Conservation (phyloP, 345 rosid genomes). For the thale cress (Arabidopsis thaliana) region DNA sequence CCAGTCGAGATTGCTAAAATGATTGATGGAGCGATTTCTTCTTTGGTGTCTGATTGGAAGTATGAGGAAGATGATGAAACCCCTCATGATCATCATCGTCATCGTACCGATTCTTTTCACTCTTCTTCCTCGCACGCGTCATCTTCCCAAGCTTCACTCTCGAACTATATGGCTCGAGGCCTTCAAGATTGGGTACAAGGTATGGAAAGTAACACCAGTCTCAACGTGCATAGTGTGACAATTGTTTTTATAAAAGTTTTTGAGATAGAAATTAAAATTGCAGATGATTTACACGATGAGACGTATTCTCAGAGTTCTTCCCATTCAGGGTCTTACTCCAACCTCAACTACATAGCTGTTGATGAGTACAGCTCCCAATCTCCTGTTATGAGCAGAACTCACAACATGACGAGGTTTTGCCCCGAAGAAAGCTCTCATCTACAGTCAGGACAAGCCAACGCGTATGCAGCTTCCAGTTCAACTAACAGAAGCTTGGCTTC, state of each 20-base stretch:
- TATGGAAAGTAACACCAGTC: conserved; percentile 35
- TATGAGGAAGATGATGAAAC: conserved; percentile 53
- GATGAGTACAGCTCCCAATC: conserved; percentile 55
- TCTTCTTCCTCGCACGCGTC: conserved; percentile 63
- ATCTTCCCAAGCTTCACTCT: conserved; percentile 60
- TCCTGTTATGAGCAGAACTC: conserved; percentile 36
- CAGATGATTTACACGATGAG: conserved; percentile 73
- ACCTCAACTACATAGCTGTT: conserved; percentile 55
- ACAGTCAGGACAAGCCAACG: conserved; percentile 44
- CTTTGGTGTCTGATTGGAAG: conserved; percentile 60
- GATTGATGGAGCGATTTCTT: conserved; percentile 70
- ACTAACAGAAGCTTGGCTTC: conserved; percentile 41
- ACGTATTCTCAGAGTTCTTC: conserved; percentile 71
- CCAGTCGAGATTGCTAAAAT: conserved; percentile 71
- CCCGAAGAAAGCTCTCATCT: conserved; percentile 50
- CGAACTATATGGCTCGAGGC: conserved; percentile 50
- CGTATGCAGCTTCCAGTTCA: conserved; percentile 50
- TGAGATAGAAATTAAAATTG: conserved; percentile 41
- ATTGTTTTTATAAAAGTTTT: conserved; percentile 14
- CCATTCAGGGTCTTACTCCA: conserved; percentile 63
- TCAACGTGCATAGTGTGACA: conserved; percentile 10
- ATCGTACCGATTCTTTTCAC: conserved; percentile 45
- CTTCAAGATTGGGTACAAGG: conserved; percentile 58
- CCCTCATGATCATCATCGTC: conserved; percentile 30
- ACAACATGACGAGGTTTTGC: conserved; percentile 60